Conservation (phyloP, 768 basidiomycete species). For the Lyophyllum atratum region DNA sequence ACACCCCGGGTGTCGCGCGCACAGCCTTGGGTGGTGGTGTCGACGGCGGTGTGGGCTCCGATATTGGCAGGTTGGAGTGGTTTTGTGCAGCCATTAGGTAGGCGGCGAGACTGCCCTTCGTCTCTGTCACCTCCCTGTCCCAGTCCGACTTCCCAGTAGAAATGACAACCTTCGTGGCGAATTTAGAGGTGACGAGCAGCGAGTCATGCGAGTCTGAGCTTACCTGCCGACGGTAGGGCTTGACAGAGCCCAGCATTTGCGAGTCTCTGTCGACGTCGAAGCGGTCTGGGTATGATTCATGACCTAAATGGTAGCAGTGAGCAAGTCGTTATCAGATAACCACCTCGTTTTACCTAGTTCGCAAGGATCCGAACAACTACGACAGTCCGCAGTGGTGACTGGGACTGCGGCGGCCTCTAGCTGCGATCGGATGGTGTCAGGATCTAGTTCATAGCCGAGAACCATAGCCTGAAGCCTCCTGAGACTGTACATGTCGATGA, state of each 20-base stretch:
- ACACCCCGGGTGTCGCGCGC: constrained; percentile 52
- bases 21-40: constrained; percentile 29
- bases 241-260: constrained; percentile 83
- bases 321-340: constrained; percentile 30
- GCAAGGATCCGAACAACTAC: constrained; percentile 76
- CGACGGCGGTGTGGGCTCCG: constrained; percentile 26
- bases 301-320: constrained; percentile 44
- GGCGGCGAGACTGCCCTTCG: constrained; percentile 69
- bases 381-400: constrained; percentile 67
- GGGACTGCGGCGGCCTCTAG: constrained; percentile 65
- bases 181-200: not conserved
- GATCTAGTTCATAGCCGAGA: constrained; percentile 38
- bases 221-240: constrained; percentile 83
- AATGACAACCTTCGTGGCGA: constrained; percentile 67
- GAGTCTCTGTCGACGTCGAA: constrained; percentile 81
- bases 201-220: constrained; percentile 10
- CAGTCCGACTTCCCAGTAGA: constrained; percentile 92
- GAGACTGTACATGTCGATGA: constrained; percentile 35
- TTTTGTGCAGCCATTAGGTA: constrained; percentile 43
- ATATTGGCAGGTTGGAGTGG: constrained; percentile 25
- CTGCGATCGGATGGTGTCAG: constrained; percentile 44
- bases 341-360: constrained; percentile 53
- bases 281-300: constrained; percentile 70
- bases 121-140: constrained; percentile 78
- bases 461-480: constrained; percentile 42